phyloP scores from a whole-genome alignment of 1,284 basidiomycete species.

The Apiotrichum laibachii region DNA sequence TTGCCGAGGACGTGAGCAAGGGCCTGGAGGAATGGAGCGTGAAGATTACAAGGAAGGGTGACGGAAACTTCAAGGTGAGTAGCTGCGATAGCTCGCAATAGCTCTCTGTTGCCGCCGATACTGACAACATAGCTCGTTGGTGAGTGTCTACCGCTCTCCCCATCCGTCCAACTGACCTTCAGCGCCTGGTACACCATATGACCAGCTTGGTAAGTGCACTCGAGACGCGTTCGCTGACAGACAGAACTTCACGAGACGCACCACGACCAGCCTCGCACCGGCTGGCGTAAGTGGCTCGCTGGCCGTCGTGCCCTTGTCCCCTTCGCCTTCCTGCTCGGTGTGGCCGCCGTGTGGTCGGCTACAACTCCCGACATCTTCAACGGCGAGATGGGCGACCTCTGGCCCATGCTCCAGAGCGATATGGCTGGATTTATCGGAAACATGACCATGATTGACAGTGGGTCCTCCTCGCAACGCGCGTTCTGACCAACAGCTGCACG shows the following conservation, averaged over 20 bases:
- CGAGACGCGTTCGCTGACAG: slow-evolving; percentile 15
- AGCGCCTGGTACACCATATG: slow-evolving; percentile 51
- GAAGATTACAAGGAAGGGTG: slow-evolving; percentile 33
- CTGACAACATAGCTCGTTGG: slow-evolving; percentile 10
- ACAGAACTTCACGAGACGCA: slow-evolving; percentile 33
- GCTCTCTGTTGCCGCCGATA: not conserved
- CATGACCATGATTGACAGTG: slow-evolving; percentile 42
- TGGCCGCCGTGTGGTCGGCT: slow-evolving; percentile 22
- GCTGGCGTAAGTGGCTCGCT: slow-evolving; percentile 29
- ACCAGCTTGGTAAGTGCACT: slow-evolving; percentile 42
- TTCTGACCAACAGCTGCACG: slow-evolving; percentile 64
- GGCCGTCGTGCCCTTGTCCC: slow-evolving; percentile 26
- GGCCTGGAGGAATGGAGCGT: slow-evolving; percentile 38
- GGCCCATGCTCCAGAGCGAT: slow-evolving; percentile 40
- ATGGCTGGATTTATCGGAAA: slow-evolving; percentile 41
- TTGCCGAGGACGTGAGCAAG: slow-evolving; percentile 24
- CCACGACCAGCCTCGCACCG: slow-evolving; percentile 13
- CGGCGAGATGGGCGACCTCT: slow-evolving; percentile 29
- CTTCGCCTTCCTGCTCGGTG: slow-evolving; percentile 17
- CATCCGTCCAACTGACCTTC: not conserved
- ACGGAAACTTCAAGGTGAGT: slow-evolving; percentile 16
- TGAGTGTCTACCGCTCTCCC: not conserved
- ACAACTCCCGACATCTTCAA: slow-evolving; percentile 20
- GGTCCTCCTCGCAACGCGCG: not conserved
- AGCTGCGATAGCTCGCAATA: not conserved